A percentile compares a stretch with the other conserved stretches of the same genome.
Conservation (phyloP, 805 yeast species). For the Metschnikowia continentalis region DNA sequence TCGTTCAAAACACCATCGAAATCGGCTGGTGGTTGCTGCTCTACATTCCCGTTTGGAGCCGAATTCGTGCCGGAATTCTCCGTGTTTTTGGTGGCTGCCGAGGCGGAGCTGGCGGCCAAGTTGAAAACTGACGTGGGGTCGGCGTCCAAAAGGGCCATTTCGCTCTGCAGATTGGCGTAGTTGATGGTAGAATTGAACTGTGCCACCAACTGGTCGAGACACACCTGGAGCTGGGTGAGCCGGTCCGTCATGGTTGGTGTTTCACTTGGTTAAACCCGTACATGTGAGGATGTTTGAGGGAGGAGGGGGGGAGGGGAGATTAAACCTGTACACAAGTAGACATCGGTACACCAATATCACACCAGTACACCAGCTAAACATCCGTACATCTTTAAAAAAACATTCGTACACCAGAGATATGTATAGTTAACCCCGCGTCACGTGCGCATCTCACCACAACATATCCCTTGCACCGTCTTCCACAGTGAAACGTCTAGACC, state of each 20-base stretch:
- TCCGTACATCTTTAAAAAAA: no score
- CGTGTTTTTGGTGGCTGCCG: slow-evolving; percentile 31
- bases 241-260: slow-evolving; percentile 61
- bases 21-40: slow-evolving; percentile 8
- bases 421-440: not conserved
- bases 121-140: slow-evolving; percentile 62
- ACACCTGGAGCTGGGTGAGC: slow-evolving; percentile 82
- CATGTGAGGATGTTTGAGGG: not conserved
- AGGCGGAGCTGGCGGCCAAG: slow-evolving; percentile 54
- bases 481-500: not conserved
- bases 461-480: not conserved
- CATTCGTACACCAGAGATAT: not conserved
- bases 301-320: no score
- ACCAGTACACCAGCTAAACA: no score
- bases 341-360: no score
- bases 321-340: no score
- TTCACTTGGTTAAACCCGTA: no score
- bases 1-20: slow-evolving; percentile 59
- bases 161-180: slow-evolving; percentile 49
- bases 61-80: slow-evolving; percentile 16
- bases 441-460: not conserved
- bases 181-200: slow-evolving; percentile 76
- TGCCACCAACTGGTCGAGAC: slow-evolving; percentile 78
- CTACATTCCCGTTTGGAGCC: slow-evolving; percentile 11
- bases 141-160: slow-evolving; percentile 46